Conservation (phyloP, 306 rosid species). For the Ammopiptanthus mongolicus region DNA sequence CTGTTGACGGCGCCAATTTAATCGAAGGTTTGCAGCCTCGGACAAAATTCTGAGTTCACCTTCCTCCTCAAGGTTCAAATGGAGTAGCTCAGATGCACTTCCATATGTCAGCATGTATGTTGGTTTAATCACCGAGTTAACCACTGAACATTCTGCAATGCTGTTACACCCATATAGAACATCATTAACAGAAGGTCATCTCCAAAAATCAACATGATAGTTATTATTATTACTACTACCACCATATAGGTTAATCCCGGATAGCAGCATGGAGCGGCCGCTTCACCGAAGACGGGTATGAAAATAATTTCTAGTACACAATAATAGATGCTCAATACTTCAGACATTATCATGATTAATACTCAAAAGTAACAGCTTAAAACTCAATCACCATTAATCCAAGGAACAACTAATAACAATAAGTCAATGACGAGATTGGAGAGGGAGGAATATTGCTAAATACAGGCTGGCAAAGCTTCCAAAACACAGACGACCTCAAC, state of each 20-base stretch:
- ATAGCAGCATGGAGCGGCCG: no score
- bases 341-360: no score
- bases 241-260: not conserved
- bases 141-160: conserved; percentile 89
- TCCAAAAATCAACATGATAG: not conserved
- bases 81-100: conserved; percentile 90
- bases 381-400: no score
- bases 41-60: conserved; percentile 72
- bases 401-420: no score
- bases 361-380: no score
- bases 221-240: not conserved
- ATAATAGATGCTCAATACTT: no score
- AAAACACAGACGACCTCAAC: no score
- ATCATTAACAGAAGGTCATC: conserved; percentile 6
- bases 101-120: conserved; percentile 97
- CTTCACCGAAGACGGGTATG: no score
- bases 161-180: conserved; percentile 39
- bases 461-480: no score
- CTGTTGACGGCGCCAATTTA: conserved; percentile 82
- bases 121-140: conserved; percentile 80
- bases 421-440: no score
- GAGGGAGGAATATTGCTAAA: no score
- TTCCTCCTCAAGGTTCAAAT: conserved; percentile 87
- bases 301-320: no score
- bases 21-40: conserved; percentile 83